Base-by-base conservation (phyloP, 2,329 filamentous ascomycete species). In the Beauveria asiatica region DNA sequence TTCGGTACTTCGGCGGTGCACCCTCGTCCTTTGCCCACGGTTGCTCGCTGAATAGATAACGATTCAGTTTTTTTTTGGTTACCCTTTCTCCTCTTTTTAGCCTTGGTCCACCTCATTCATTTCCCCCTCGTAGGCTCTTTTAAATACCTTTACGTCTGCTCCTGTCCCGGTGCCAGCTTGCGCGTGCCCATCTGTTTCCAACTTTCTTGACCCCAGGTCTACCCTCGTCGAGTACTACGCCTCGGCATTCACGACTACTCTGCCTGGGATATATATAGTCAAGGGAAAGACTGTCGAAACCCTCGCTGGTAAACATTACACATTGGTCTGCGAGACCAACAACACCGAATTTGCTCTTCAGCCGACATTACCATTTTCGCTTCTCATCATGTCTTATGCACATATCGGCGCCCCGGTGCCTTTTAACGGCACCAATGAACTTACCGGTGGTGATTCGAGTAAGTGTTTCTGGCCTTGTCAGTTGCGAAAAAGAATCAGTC, bases 401-500 rank as follows among this genome's bases (percentile, higher is more conserved):
- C 81, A 81, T 73, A 73, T 81, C 65, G 84, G 85, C 59, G 71
- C 83, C 50, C 84, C 85, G 44, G 69, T 79, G 65, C 71, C 69
- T 62, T 87, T 86, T 75, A 87, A 87, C 76, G 84, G 83, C 71
- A 87, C 84, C 59, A 74, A 90, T 69, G 64, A 76, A 42, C 79
- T 81, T 63, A 79, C 83, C 61, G 90, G 90, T 67, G 90, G 90
- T 71, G 83, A 95, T 78, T 89, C 90, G 66, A 81, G 89, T 93
- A 83, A 71, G 89, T 70, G 57, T 9, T 25, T 25, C 23, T 39
- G 5, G 8, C 17, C n/a, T 13, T 16, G 13, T 11, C 42, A 45
- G 16, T 41, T 10, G n/a, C 5, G 1, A 19, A 41, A 39, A 23
- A 13, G 30, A 4, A 37, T 21, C 44, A 4, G 9, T 16, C 7